phyloP scores from a whole-genome alignment of 805 yeast genomes.

The Pichia insulana region DNA sequence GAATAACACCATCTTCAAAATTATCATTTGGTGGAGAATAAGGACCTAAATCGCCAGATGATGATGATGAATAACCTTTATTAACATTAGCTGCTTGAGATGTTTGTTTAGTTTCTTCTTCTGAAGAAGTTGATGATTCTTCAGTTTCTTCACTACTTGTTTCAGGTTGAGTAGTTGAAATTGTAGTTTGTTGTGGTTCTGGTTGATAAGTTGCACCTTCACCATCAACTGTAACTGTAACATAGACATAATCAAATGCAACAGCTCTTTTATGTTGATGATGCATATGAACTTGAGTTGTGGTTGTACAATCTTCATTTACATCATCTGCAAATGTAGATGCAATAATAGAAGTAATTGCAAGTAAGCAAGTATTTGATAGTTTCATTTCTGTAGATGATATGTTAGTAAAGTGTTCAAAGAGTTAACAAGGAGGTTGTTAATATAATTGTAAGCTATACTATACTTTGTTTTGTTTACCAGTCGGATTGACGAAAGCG shows the following conservation, averaged over 20 bases:
- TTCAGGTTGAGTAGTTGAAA: slow-evolving; percentile 25
- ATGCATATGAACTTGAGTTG: slow-evolving; percentile 41
- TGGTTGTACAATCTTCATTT: slow-evolving; percentile 32
- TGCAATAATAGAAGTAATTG: slow-evolving; percentile 21
- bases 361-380: slow-evolving; percentile 17
- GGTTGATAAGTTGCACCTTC: slow-evolving; percentile 37
- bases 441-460: no score
- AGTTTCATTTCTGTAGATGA: slow-evolving; percentile 16
- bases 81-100: slow-evolving; percentile 23
- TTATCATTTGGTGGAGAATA: slow-evolving; percentile 47
- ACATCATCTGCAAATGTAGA: slow-evolving; percentile 27
- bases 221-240: slow-evolving; percentile 45
- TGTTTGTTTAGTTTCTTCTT: slow-evolving; percentile 9
- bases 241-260: slow-evolving; percentile 39
- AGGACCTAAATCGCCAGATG: slow-evolving; percentile 49
- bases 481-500: no score
- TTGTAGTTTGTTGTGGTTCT: slow-evolving; percentile 16
- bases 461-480: no score
- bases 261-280: slow-evolving; percentile 54
- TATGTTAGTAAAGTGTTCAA: background rate
- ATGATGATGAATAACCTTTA: slow-evolving; percentile 29
- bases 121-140: slow-evolving; percentile 29
- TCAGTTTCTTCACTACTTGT: slow-evolving; percentile 13
- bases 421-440: no score
- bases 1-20: slow-evolving; percentile 65